phyloP scores from a whole-genome alignment of 345 rosid species.

The Viola odorata region DNA sequence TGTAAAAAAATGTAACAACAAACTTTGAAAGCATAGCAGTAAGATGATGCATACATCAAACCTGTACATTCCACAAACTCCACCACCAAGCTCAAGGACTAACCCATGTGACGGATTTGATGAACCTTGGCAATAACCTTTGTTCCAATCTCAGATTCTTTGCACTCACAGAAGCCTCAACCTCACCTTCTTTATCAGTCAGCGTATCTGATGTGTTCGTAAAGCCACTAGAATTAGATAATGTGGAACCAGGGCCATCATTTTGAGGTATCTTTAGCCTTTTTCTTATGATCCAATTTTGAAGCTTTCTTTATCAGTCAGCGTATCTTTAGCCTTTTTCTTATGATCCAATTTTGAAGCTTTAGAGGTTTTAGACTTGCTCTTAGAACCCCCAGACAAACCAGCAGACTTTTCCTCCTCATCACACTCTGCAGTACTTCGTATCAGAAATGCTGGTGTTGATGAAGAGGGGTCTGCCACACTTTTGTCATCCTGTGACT shows the following conservation, averaged over 20 bases:
- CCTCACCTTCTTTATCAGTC: conserved; percentile 21
- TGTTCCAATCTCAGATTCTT: conserved; percentile 57
- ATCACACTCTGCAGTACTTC: conserved; percentile 84
- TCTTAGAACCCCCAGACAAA: conserved; percentile 27
- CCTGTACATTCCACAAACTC: conserved; percentile 78
- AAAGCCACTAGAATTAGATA: conserved; percentile 11
- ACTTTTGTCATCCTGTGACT: conserved; percentile 16
- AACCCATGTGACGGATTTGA: conserved; percentile 72
- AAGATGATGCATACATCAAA: conserved; percentile 49
- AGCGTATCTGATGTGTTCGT: not conserved
- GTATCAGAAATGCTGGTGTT: conserved; percentile 55
- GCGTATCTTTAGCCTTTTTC: conserved; percentile 17
- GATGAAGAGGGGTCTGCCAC: conserved; percentile 26
- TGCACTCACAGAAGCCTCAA: conserved; percentile 25
- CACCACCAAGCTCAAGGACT: conserved; percentile 90
- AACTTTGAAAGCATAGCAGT: not conserved
- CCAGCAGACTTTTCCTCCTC: conserved; percentile 53
- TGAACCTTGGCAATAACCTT: conserved; percentile 55
- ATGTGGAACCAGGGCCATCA: conserved; percentile 16
- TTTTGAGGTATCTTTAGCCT: conserved; percentile 12
- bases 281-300: conserved; percentile 20
- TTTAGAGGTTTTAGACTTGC: conserved; percentile 22
- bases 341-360: conserved; percentile 19
- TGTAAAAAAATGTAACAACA: too few species aligned
- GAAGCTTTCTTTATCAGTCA: too few species aligned